Conservation (phyloP, 1,284 basidiomycete species). For the Schizopora paradoxa region DNA sequence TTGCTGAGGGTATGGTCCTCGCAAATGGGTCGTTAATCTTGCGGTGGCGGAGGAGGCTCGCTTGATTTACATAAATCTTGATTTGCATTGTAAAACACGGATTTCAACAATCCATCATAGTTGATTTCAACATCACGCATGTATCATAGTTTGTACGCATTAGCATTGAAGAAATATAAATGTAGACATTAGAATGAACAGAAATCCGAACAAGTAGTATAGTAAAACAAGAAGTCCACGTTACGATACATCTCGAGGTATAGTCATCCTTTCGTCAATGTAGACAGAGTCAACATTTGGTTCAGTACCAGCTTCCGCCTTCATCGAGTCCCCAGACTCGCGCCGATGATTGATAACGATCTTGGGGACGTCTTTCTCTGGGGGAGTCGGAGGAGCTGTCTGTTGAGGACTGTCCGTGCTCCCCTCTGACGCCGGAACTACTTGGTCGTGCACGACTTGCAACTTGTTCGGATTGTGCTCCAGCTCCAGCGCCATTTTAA, state of each 20-base stretch:
- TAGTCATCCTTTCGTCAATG: slow-evolving; percentile 14
- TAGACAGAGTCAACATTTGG: background rate
- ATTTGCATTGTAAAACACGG: slow-evolving; percentile 6
- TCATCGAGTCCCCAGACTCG: background rate
- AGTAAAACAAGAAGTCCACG: background rate
- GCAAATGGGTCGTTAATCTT: slow-evolving; percentile 1
- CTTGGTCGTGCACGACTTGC: slow-evolving; percentile 4
- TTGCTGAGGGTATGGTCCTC: background rate
- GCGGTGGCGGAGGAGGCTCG: background rate
- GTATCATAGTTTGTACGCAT: background rate
- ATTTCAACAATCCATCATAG: slow-evolving; percentile 14
- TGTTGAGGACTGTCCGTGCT: background rate
- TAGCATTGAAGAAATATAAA: slow-evolving; percentile 4
- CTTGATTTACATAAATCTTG: background rate
- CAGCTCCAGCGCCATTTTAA: slow-evolving; percentile 62
- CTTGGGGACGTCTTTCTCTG: too few species aligned
- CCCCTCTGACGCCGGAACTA: background rate
- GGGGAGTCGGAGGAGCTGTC: background rate
- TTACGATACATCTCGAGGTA: slow-evolving; percentile 1
- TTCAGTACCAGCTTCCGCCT: background rate
- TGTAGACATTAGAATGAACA: background rate
- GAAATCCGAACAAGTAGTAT: background rate
- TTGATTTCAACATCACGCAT: background rate
- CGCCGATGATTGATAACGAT: too few species aligned
- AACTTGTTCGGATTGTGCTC: slow-evolving; percentile 24